These are phyloP conservation scores for Candida andamanensis DNA, from an alignment of 805 yeast species.

Conservation along the genomic window DNA sequence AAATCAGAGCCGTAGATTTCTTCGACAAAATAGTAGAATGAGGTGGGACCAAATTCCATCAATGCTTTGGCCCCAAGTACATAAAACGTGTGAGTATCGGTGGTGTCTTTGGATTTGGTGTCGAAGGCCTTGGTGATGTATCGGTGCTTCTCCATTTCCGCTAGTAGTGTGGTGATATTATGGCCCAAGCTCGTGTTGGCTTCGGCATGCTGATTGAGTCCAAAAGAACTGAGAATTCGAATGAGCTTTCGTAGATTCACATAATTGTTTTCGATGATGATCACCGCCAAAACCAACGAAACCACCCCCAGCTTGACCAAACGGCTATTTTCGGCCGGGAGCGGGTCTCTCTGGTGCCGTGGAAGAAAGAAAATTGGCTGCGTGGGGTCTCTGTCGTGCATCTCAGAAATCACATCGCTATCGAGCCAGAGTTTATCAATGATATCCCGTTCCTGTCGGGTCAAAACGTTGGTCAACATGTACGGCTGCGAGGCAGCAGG, in stretches of 20 bases:
- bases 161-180: conserved; percentile 18
- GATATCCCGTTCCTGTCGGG: conserved; percentile 14
- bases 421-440: conserved; percentile 24
- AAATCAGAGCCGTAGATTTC: conserved; percentile 21
- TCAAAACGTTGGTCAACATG: conserved; percentile 18
- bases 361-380: conserved; percentile 22
- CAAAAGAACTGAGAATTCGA: conserved; percentile 19
- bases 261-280: conserved; percentile 30
- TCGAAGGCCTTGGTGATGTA: conserved; percentile 18
- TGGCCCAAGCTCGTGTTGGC: conserved; percentile 17
- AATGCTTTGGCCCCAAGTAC: conserved; percentile 28
- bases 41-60: conserved; percentile 26
- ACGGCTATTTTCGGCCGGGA: conserved; percentile 21
- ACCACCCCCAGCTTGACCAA: conserved; percentile 27
- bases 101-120: conserved; percentile 1
- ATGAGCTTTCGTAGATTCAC: conserved; percentile 22
- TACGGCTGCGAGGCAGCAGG: conserved; percentile 4
- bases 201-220: conserved; percentile 19
- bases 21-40: conserved; percentile 22
- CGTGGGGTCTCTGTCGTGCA: conserved; percentile 7
- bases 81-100: conserved; percentile 17
- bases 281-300: conserved; percentile 21
- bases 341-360: conserved; percentile 11
- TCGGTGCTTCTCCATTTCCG: conserved; percentile 22
- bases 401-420: conserved; percentile 2